phyloP scores from a whole-genome alignment of 2,329 filamentous ascomycete species.

The Colletotrichum truncatum region DNA sequence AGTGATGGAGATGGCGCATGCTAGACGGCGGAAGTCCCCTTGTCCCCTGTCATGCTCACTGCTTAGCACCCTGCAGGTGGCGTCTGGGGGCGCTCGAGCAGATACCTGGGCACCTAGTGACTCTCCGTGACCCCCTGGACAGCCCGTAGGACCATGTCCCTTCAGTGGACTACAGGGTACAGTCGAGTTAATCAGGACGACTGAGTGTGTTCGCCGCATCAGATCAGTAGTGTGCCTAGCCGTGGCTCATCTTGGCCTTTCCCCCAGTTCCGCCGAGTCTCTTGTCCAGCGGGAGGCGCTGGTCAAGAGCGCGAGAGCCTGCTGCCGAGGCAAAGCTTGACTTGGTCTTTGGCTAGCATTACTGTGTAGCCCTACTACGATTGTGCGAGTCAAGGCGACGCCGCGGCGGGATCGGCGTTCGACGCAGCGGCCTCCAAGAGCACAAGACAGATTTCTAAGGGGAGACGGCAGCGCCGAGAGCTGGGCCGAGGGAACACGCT shows the following conservation, averaged over 20 bases:
- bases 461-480: slow-evolving; percentile 17
- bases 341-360: too few relatives aligned
- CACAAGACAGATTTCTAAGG: not conserved
- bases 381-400: slow-evolving; percentile 15
- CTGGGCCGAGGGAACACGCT: not conserved
- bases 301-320: not conserved
- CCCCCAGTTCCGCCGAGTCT: slow-evolving; percentile 15
- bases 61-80: slow-evolving; percentile 1
- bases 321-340: slow-evolving; percentile 13
- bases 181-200: not conserved
- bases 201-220: not conserved
- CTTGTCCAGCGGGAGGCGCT: not conserved
- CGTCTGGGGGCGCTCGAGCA: slow-evolving; percentile 1
- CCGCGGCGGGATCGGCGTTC: slow-evolving; percentile 18
- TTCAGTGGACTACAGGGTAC: not conserved
- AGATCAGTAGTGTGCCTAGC: not conserved
- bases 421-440: slow-evolving; percentile 10
- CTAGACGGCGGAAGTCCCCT: slow-evolving; percentile 8
- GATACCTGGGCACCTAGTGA: not conserved
- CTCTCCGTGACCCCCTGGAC: not conserved
- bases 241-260: not conserved
- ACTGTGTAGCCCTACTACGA: too few relatives aligned
- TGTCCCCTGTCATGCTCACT: not conserved
- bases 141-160: not conserved
- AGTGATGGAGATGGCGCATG: slow-evolving; percentile 14